phyloP scores from a whole-genome alignment of 2,329 filamentous ascomycete genomes.

The Fonsecaea nubica region DNA sequence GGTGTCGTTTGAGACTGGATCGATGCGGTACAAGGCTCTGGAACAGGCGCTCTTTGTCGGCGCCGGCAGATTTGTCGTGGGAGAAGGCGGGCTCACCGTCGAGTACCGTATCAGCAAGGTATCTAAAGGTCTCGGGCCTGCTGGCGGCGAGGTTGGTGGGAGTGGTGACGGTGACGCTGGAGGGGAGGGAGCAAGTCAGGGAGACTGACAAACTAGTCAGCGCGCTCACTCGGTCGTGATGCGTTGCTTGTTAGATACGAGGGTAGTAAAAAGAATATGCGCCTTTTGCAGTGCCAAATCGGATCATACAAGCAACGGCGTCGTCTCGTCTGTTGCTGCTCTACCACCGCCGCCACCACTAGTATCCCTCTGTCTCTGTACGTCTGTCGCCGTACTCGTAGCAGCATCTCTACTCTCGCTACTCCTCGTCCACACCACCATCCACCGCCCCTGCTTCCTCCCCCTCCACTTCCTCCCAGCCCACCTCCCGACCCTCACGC shows the following conservation, averaged over 20 bases:
- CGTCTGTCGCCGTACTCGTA: constrained; percentile 9
- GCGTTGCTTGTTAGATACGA: too few relatives aligned
- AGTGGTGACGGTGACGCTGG: neutral
- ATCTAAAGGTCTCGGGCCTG: constrained; percentile 20
- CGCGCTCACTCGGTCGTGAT: neutral
- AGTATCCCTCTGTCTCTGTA: neutral
- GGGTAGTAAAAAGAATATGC: neutral
- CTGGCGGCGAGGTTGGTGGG: neutral
- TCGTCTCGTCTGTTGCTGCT: constrained; percentile 20
- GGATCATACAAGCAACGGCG: constrained; percentile 27
- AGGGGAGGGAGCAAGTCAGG: neutral
- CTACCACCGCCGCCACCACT: neutral
- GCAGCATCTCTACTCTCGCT: constrained; percentile 6
- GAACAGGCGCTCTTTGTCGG: constrained; percentile 51
- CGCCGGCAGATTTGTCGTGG: constrained; percentile 48
- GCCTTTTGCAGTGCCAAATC: neutral
- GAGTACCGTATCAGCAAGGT: constrained; percentile 51
- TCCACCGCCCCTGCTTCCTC: constrained; percentile 33
- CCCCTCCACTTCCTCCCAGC: constrained; percentile 26
- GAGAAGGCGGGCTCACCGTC: constrained; percentile 39
- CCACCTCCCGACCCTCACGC: constrained; percentile 68
- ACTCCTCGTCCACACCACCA: neutral
- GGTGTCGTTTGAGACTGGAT: constrained; percentile 51
- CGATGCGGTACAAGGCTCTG: constrained; percentile 50
- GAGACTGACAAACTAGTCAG: neutral